Conservation (phyloP, 495 filamentous ascomycete species). For the Penicillium chermesinum region DNA sequence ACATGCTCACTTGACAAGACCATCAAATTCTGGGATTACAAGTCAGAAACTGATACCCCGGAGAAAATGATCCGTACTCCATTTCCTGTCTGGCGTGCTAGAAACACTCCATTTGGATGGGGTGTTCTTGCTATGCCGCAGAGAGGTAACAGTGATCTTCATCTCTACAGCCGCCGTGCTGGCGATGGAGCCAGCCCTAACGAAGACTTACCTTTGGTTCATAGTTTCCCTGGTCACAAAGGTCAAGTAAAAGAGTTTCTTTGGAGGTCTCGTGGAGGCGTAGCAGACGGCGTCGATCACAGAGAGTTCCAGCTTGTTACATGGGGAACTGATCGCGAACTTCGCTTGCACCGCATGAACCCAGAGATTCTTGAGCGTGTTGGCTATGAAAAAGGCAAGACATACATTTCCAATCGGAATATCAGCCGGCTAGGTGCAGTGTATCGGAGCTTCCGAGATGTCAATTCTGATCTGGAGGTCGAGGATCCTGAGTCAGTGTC, state of each 20-base stretch:
- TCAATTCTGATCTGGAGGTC: slow-evolving; percentile 30
- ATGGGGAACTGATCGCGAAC: slow-evolving; percentile 81
- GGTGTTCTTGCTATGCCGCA: slow-evolving; percentile 90
- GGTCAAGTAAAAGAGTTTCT: slow-evolving; percentile 90
- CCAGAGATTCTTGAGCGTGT: slow-evolving; percentile 59
- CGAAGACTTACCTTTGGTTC: slow-evolving; percentile 51
- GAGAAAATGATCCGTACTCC: slow-evolving; percentile 72
- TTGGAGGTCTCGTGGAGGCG: slow-evolving; percentile 74
- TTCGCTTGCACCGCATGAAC: slow-evolving; percentile 73
- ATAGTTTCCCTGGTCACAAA: slow-evolving; percentile 75
- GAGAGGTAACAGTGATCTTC: slow-evolving; percentile 74
- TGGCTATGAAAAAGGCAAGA: slow-evolving; percentile 69
- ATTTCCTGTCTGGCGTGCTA: slow-evolving; percentile 86
- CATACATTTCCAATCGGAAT: slow-evolving; percentile 59
- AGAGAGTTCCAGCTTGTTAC: slow-evolving; percentile 91
- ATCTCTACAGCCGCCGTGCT: slow-evolving; percentile 73
- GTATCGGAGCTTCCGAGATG: slow-evolving; percentile 82
- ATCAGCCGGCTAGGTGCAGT: slow-evolving; percentile 75
- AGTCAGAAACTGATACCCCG: slow-evolving; percentile 53
- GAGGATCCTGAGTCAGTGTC: slow-evolving; percentile 31
- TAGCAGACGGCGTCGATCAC: slow-evolving; percentile 71
- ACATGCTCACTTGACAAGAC: slow-evolving; percentile 91
- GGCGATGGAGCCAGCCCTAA: slow-evolving; percentile 40
- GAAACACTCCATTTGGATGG: slow-evolving; percentile 89
- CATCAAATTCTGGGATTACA: slow-evolving; percentile 92